Evolutionary conservation across 2,329 filamentous ascomycete genomes (phyloP).

Genomic region (Fusarium bulbicola): DNA sequence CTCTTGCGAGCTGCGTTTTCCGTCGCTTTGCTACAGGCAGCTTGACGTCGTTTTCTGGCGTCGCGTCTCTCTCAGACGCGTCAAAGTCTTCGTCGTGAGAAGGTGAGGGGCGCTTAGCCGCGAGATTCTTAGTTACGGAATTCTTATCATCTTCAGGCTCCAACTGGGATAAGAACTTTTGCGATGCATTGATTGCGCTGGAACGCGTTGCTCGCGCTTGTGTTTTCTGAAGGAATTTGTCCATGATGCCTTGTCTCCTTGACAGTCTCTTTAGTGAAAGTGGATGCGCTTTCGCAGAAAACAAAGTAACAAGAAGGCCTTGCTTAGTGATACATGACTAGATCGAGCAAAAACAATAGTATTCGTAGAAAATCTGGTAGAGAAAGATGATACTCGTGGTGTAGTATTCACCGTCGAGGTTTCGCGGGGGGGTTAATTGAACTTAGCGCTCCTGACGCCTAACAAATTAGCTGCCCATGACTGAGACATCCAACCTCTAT

Average conservation of each 20-base stretch:
- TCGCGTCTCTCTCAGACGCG: constrained; percentile 38
- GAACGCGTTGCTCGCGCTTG: constrained; percentile 31
- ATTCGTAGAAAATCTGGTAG: background rate
- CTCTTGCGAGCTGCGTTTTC: constrained; percentile 30
- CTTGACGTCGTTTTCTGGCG: constrained; percentile 23
- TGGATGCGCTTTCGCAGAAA: background rate
- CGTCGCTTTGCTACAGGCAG: constrained; percentile 34
- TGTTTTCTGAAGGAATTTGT: constrained; percentile 13
- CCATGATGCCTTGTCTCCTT: background rate
- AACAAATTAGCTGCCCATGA: background rate
- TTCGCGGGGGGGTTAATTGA: background rate
- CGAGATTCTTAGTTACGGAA: background rate
- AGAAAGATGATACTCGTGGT: background rate
- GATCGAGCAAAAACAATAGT: background rate
- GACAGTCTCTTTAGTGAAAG: background rate
- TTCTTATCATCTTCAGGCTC: constrained; percentile 14
- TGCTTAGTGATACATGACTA: background rate
- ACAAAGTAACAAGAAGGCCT: background rate
- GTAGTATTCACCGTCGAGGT: background rate
- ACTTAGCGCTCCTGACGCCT: background rate
- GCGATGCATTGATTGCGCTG: constrained; percentile 33
- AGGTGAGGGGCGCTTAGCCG: constrained; percentile 23
- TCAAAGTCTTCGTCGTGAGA: constrained; percentile 30
- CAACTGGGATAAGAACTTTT: constrained; percentile 33
- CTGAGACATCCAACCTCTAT: background rate